Percentiles rank a stretch among this genome's conserved stretches.
Evolutionary conservation across 768 basidiomycete genomes (phyloP).

Genomic region (Paxillus ammoniavirescens): DNA sequence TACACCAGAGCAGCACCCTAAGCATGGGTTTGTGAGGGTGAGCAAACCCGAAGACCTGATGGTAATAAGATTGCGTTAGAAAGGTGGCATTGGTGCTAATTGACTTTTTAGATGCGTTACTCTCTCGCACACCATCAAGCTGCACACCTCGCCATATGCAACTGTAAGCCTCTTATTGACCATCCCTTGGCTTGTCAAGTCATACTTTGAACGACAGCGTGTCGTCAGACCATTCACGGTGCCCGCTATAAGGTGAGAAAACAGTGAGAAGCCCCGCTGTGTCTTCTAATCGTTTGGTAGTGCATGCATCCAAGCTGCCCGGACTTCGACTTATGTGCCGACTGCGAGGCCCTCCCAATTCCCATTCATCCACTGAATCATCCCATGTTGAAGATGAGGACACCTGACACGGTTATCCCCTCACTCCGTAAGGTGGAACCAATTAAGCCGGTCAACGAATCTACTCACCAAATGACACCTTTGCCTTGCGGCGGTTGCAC

Average conservation of each 20-base stretch:
- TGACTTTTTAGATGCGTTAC: slow-evolving; percentile 28
- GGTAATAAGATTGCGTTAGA: slow-evolving; percentile 37
- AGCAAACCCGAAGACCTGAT: slow-evolving; percentile 52
- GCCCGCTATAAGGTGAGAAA: slow-evolving; percentile 67
- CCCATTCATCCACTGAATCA: slow-evolving; percentile 70
- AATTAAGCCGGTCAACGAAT: slow-evolving; percentile 3
- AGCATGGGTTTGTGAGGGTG: slow-evolving; percentile 71
- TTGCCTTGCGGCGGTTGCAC: background rate
- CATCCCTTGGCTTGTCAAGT: too few relatives aligned
- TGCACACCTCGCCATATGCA: slow-evolving; percentile 59
- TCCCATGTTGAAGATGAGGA: slow-evolving; percentile 72
- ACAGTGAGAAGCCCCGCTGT: background rate
- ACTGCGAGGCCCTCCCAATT: slow-evolving; percentile 80
- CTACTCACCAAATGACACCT: background rate
- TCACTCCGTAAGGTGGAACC: slow-evolving; percentile 34
- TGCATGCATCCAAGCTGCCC: slow-evolving; percentile 78
- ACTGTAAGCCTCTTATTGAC: slow-evolving; percentile 34
- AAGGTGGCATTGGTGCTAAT: background rate
- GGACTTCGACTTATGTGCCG: slow-evolving; percentile 78
- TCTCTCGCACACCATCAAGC: slow-evolving; percentile 12
- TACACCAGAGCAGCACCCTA: slow-evolving; percentile 70
- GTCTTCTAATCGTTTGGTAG: slow-evolving; percentile 34
- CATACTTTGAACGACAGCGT: slow-evolving; percentile 28
- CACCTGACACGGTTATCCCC: slow-evolving; percentile 47
- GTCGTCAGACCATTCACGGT: slow-evolving; percentile 53